Base-by-base conservation (phyloP, 2,329 filamentous ascomycete species). In the Cladophialophora carrionii region DNA sequence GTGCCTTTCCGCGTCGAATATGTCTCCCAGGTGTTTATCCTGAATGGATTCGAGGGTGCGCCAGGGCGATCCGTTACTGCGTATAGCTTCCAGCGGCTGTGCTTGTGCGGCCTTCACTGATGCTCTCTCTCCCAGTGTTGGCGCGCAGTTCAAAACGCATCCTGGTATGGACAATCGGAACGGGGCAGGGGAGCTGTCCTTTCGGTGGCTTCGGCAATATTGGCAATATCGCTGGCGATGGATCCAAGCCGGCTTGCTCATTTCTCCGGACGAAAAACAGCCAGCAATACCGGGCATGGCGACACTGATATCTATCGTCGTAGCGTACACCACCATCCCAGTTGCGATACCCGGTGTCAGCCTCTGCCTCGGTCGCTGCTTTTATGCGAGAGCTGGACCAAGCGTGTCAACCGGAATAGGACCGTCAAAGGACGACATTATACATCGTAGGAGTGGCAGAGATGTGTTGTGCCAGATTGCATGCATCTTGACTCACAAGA, bases 121-220 rank as follows among this genome's bases (percentile, higher is more conserved):
- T 4, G 7, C 22, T 41, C 8, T 31, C 9, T n/a, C n/a, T n/a
- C n/a, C 34, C 20, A 78, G 75, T 58, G 77, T 79, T 0, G 79
- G 79, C 0, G 79, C 77, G 0, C 78, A 81, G 52, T 81, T 81
- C 63, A 78, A 80, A 78, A 80, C 52, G 79, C 76, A 0, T 78
- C 76, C 2, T 81, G 79, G 79, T 81, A 81, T 61, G 78, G 77
- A 58, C 76, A 76, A 55, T 77, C 77, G 0, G 79, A 81, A 62
- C 73, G 81, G 4, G 79, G 77, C 0, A 79, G 51, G 46, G 20
- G 61, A 12, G 61, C 61, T 2, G 61, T 54, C 20, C 8, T 52
- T 80, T 81, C 54, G 80, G 78, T 60, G 74, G 75, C 0, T 80
- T 80, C 52, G 78, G 79, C 0, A 78, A 80, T 55, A 54, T 81